A percentile compares a stretch with the other conserved stretches of the same genome.
These are phyloP conservation scores for Anthoceros angustus DNA, from an alignment of 225 moss, liverwort and hornwort species.

Conservation along the genomic window DNA sequence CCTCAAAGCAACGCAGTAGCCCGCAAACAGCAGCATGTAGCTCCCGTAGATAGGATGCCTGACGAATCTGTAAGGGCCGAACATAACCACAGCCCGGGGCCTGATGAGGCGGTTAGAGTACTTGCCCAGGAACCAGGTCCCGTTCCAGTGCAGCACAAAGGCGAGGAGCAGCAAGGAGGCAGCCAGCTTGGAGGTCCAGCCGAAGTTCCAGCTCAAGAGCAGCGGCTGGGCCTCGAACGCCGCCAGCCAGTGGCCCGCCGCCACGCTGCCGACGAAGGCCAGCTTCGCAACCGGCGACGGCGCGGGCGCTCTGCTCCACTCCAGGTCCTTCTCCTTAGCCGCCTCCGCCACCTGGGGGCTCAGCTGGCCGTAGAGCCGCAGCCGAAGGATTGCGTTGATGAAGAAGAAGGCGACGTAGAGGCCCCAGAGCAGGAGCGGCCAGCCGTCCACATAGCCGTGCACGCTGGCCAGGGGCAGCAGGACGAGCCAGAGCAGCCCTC, in stretches of 20 bases:
- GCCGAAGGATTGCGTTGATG: constrained; percentile 62
- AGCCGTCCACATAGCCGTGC: constrained; percentile 73
- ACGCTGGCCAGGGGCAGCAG: constrained; percentile 56
- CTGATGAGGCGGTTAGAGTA: constrained; percentile 64
- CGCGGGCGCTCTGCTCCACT: constrained; percentile 44
- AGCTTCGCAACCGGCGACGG: constrained; percentile 39
- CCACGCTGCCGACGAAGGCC: constrained; percentile 43
- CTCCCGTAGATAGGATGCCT: constrained; percentile 87
- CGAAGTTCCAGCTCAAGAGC: constrained; percentile 46
- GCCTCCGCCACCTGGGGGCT: constrained; percentile 20
- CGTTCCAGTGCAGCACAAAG: constrained; percentile 51
- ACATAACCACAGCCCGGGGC: constrained; percentile 64
- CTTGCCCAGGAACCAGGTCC: constrained; percentile 65
- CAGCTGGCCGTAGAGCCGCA: constrained; percentile 48
- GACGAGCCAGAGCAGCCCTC: constrained; percentile 73
- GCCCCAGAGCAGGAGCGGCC: constrained; percentile 53
- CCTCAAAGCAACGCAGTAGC: constrained; percentile 63
- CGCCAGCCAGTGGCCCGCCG: constrained; percentile 71
- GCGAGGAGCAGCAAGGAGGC: constrained; percentile 32
- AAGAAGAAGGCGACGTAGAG: constrained; percentile 58
- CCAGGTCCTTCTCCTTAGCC: constrained; percentile 26
- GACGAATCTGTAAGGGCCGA: constrained; percentile 79
- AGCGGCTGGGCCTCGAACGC: constrained; percentile 61
- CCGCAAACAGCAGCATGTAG: constrained; percentile 69
- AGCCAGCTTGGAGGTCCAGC: constrained; percentile 44